Evolutionary conservation across 1,139 yeast genomes (phyloP), one percentile per base, ranked within the genome.

Genomic region (Eremothecium cymbalariae): DNA sequence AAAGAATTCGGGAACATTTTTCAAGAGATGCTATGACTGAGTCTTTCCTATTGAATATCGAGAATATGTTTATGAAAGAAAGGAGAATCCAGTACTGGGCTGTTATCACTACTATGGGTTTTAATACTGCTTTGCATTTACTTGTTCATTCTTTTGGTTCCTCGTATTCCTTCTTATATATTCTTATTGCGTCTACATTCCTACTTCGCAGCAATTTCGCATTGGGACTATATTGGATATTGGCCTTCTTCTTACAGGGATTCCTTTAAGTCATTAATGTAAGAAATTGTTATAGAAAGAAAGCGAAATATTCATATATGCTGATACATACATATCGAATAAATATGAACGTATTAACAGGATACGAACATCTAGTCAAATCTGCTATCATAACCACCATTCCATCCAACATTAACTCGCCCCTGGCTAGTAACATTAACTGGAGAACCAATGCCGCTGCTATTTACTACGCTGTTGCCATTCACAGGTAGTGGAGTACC

Each of bases 21-120:
- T 72, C 86, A 9, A 62, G 79, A 39, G 65, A 63, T 6, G 72
- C 75, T 32, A 78, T 83, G 81, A 76, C 83, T 23, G 47, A 59
- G 35, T 61, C 67, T 21, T 72, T 82, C 46, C 70, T 68, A 39
- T 50, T 51, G 25, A 56, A 52, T n/a, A 56, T 62, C 37, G 48
- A 57, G 8, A 41, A 44, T 18, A 45, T 56, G 18, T 36, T 54
- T 18, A 47, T 47, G 42, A 29, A 28, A 6, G 46, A 51, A 9
- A 52, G 41, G 22, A 27, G 15, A 2, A 31, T 25, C 6, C 41
- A 41, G 13, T 32, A 42, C 8, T 53, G 55, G 46, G 47, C 41
- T 34, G 37, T 38, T 12, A 38, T 50, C 4, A 34, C 45, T 11
- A 29, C 28, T 2, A 42, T 43, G 2, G 11, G 41, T 2, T 18